Conservation (phyloP, 805 yeast genomes). For the Lipomyces mesembrius region DNA sequence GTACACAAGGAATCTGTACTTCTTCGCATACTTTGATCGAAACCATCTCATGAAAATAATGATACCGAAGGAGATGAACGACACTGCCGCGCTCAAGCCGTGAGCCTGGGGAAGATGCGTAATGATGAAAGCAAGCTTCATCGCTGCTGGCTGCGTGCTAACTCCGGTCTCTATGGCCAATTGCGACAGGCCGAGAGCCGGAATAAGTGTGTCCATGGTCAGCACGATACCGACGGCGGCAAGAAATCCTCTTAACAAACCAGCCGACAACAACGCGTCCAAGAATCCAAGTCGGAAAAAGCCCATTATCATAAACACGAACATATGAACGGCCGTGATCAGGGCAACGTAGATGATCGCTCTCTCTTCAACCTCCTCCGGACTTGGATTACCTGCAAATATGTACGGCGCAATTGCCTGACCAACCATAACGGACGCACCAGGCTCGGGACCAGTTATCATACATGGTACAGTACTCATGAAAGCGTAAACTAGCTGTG, state of each 20-base stretch:
- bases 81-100: constrained; percentile 63
- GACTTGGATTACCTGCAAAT: constrained; percentile 48
- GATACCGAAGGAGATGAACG: constrained; percentile 56
- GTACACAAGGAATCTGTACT: constrained; percentile 57
- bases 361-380: constrained; percentile 28
- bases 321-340: constrained; percentile 76
- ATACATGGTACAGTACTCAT: constrained; percentile 86
- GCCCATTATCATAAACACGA: constrained; percentile 71
- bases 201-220: constrained; percentile 74
- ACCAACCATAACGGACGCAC: constrained; percentile 81
- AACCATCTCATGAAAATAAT: constrained; percentile 52
- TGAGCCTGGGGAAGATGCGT: constrained; percentile 57
- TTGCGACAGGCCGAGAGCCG: constrained; percentile 68
- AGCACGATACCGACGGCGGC: constrained; percentile 85
- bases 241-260: constrained; percentile 79
- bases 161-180: constrained; percentile 53
- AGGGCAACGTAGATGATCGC: constrained; percentile 54
- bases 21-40: constrained; percentile 35
- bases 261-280: constrained; percentile 76
- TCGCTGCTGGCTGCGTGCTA: constrained; percentile 72
- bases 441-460: constrained; percentile 92
- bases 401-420: constrained; percentile 68
- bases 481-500: constrained; percentile 76
- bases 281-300: constrained; percentile 82
- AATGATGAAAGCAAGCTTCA: constrained; percentile 64